These are phyloP conservation scores for Plenodomus lindquistii DNA, from an alignment of 2,329 filamentous ascomycete species.

Conservation along the genomic window DNA sequence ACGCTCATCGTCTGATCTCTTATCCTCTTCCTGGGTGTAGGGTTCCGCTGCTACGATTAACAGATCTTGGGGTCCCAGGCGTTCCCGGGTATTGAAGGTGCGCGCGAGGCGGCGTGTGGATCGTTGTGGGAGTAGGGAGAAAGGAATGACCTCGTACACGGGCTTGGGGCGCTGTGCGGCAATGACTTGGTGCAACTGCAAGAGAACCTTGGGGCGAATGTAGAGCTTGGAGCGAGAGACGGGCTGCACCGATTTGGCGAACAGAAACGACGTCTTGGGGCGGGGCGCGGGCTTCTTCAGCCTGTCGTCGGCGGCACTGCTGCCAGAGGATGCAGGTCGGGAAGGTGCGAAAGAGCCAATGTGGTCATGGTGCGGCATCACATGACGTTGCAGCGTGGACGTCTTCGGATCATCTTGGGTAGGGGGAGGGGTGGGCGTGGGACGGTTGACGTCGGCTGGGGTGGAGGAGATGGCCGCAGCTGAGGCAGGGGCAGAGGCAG, in stretches of 20 bases:
- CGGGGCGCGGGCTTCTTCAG: slow-evolving; percentile 53
- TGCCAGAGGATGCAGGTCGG: slow-evolving; percentile 45
- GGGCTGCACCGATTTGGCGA: slow-evolving; percentile 69
- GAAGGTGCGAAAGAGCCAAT: slow-evolving; percentile 24
- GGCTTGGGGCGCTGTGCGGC: slow-evolving; percentile 65
- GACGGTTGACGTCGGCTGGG: not conserved
- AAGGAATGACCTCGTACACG: slow-evolving; percentile 73
- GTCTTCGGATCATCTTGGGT: slow-evolving; percentile 2
- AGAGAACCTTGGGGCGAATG: slow-evolving; percentile 67
- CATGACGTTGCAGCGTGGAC: slow-evolving; percentile 7
- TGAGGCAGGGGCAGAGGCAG: not conserved
- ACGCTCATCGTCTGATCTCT: slow-evolving; percentile 53
- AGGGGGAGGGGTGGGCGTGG: too few species aligned
- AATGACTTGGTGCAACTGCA: slow-evolving; percentile 72
- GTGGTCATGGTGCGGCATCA: slow-evolving; percentile 11
- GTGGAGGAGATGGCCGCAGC: too few species aligned
- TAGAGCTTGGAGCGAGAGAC: slow-evolving; percentile 64
- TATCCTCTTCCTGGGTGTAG: slow-evolving; percentile 56
- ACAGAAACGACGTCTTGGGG: slow-evolving; percentile 65
- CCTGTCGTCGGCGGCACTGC: slow-evolving; percentile 42
- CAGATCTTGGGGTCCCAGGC: slow-evolving; percentile 70
- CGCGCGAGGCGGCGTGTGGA: slow-evolving; percentile 58
- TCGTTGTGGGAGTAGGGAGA: slow-evolving; percentile 60
- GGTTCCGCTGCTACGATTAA: slow-evolving; percentile 72
- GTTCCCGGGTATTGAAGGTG: slow-evolving; percentile 65